phyloP scores from a whole-genome alignment of 306 rosid genomes.

The Senna tora region DNA sequence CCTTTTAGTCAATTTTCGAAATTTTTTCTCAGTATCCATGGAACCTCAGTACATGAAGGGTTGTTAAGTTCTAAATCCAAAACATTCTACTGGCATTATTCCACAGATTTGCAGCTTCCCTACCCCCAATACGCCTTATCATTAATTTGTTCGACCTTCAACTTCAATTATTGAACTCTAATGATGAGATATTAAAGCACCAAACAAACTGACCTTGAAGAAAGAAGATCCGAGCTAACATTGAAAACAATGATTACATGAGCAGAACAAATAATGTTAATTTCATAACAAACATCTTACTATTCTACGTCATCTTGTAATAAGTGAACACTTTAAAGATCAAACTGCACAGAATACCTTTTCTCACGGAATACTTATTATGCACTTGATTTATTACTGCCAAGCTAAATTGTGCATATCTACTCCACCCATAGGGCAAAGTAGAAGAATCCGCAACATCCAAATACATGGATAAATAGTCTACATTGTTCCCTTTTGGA shows the following conservation, averaged over 20 bases:
- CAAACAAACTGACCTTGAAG: not conserved
- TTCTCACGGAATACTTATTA: slow-evolving; percentile 70
- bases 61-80: not conserved
- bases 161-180: not conserved
- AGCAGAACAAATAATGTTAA: not conserved
- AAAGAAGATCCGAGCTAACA: not conserved
- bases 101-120: not conserved
- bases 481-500: slow-evolving; percentile 94
- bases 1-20: not conserved
- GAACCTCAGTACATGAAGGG: not conserved
- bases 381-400: slow-evolving; percentile 71
- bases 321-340: slow-evolving; percentile 27
- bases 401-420: slow-evolving; percentile 90
- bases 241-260: not conserved
- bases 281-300: slow-evolving; percentile 25
- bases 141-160: not conserved
- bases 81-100: too few relatives aligned
- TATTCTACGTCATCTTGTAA: slow-evolving; percentile 14
- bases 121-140: not conserved
- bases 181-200: not conserved
- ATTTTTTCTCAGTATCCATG: not conserved
- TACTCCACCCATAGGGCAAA: slow-evolving; percentile 92
- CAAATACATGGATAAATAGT: slow-evolving; percentile 84
- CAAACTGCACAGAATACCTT: slow-evolving; percentile 55
- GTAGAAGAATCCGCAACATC: slow-evolving; percentile 79